A percentile compares a stretch with the other conserved stretches of the same genome.
These are phyloP conservation scores for Barnettozyma siamensis DNA, from an alignment of 805 yeast genomes.

Conservation along the genomic window DNA sequence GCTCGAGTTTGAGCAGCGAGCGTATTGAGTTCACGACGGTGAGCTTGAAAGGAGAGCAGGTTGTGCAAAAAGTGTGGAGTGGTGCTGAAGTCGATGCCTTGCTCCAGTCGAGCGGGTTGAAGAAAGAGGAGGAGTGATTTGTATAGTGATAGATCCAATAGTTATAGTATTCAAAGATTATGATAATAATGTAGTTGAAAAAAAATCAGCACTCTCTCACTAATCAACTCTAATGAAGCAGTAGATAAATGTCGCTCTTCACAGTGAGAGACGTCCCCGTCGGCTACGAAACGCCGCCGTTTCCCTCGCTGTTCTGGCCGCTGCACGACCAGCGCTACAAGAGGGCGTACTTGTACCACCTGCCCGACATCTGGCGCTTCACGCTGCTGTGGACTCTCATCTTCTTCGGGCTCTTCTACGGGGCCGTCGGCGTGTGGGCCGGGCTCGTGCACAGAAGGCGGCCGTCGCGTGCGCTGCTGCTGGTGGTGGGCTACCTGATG, in stretches of 20 bases:
- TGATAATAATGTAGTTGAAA: slow-evolving; percentile 3
- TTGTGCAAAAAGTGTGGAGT: slow-evolving; percentile 69
- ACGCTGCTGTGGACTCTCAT: slow-evolving; percentile 79
- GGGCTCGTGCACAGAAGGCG: slow-evolving; percentile 40
- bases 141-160: no score
- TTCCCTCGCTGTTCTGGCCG: slow-evolving; percentile 83
- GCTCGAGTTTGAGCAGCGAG: slow-evolving; percentile 77
- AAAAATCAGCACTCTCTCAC: not conserved
- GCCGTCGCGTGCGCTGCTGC: slow-evolving; percentile 35
- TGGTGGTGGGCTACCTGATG: slow-evolving; percentile 37
- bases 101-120: slow-evolving; percentile 67
- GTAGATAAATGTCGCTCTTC: slow-evolving; percentile 14
- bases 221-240: not conserved
- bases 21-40: slow-evolving; percentile 92
- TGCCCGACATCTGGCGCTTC: slow-evolving; percentile 74
- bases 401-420: slow-evolving; percentile 56
- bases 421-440: slow-evolving; percentile 60
- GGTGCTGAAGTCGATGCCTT: slow-evolving; percentile 72
- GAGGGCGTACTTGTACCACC: slow-evolving; percentile 57
- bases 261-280: slow-evolving; percentile 60
- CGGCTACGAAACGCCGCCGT: slow-evolving; percentile 72
- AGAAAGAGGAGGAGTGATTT: slow-evolving; percentile 44
- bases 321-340: slow-evolving; percentile 30
- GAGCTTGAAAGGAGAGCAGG: slow-evolving; percentile 41
- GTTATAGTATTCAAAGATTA: no score